Evolutionary conservation across 2,329 filamentous ascomycete genomes (phyloP).

Genomic region (Trichoderma oligosporum): DNA sequence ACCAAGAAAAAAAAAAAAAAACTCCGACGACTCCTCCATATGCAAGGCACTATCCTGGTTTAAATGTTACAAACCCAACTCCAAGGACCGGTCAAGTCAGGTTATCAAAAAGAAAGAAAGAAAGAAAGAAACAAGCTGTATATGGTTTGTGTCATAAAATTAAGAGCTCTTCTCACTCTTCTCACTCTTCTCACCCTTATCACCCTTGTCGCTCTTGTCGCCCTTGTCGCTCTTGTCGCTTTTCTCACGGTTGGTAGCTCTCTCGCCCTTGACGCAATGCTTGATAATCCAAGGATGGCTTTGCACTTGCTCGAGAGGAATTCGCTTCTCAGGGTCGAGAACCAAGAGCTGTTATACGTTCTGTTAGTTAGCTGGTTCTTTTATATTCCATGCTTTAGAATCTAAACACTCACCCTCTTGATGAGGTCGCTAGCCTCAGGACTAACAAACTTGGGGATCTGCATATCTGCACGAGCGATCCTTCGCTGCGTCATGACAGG

Average conservation of each 20-base stretch:
- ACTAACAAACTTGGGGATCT: slow-evolving; percentile 84
- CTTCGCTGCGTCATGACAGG: slow-evolving; percentile 89
- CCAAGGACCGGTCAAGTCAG: slow-evolving; percentile 14
- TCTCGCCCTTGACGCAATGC: slow-evolving; percentile 72
- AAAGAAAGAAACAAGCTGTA: slow-evolving; percentile 17
- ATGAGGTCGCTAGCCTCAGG: slow-evolving; percentile 88
- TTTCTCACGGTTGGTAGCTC: slow-evolving; percentile 50
- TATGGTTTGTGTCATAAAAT: slow-evolving; percentile 24
- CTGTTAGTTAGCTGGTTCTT: slow-evolving; percentile 24
- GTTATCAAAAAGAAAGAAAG: not conserved
- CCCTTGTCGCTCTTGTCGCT: too few relatives aligned
- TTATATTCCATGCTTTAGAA: not conserved
- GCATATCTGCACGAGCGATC: slow-evolving; percentile 88
- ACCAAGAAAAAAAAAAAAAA: not conserved
- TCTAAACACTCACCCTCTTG: slow-evolving; percentile 65
- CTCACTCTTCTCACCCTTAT: slow-evolving; percentile 54
- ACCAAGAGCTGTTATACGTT: slow-evolving; percentile 67
- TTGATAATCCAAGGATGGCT: slow-evolving; percentile 95
- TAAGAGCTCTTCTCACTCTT: slow-evolving; percentile 45
- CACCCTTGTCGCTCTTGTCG: too few relatives aligned
- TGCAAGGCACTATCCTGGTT: slow-evolving; percentile 21
- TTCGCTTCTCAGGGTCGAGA: slow-evolving; percentile 87
- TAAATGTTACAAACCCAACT: slow-evolving; percentile 10
- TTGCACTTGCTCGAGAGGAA: slow-evolving; percentile 84
- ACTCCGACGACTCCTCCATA: slow-evolving; percentile 27